Evolutionary conservation across 805 yeast genomes (phyloP).

Genomic region (Scheffersomyces ergatensis): DNA sequence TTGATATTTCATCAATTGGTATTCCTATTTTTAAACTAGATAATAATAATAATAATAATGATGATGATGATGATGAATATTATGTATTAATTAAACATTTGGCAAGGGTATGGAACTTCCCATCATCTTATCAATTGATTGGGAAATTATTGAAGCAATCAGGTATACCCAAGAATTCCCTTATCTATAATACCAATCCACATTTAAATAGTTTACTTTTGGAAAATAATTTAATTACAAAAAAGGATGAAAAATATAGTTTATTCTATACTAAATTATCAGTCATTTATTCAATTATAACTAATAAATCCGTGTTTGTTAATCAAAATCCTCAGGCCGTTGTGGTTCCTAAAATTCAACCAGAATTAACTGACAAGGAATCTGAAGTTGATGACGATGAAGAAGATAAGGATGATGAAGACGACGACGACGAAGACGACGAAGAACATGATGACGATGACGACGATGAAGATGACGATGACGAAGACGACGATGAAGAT

Average conservation of each 20-base stretch:
- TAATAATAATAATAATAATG: too few species aligned
- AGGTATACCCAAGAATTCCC: slow-evolving; percentile 11
- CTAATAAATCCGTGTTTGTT: slow-evolving; percentile 16
- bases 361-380: background rate
- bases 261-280: slow-evolving; percentile 27
- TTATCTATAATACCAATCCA: slow-evolving; percentile 14
- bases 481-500: slow-evolving; percentile 3
- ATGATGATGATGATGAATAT: slow-evolving; percentile 4
- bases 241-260: slow-evolving; percentile 12
- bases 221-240: slow-evolving; percentile 14
- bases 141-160: slow-evolving; percentile 21
- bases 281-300: slow-evolving; percentile 17
- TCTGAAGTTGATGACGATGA: background rate
- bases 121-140: slow-evolving; percentile 42
- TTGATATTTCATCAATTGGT: slow-evolving; percentile 2
- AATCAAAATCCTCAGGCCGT: background rate
- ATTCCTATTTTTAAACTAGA: slow-evolving; percentile 15
- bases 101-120: slow-evolving; percentile 34
- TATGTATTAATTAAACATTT: slow-evolving; percentile 30
- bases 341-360: background rate
- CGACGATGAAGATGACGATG: slow-evolving; percentile 1
- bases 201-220: slow-evolving; percentile 21
- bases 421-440: background rate
- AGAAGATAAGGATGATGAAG: background rate
- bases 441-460: slow-evolving; percentile 3